These are phyloP conservation scores for Arachnomyces sp. DNA, from an alignment of 2,329 filamentous ascomycete genomes.

Conservation along the genomic window DNA sequence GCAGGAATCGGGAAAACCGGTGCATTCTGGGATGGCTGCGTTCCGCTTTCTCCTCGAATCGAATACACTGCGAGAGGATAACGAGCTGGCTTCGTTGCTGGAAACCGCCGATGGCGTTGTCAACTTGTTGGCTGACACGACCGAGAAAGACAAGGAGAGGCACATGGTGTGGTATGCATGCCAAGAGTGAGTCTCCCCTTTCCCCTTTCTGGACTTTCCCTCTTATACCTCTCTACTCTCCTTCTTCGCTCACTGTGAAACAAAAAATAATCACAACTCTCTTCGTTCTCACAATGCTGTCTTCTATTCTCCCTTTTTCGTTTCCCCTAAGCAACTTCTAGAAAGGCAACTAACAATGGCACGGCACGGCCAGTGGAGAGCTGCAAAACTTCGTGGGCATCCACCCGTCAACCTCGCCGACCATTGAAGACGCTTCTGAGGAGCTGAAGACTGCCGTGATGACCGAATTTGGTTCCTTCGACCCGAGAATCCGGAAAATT, in stretches of 20 bases:
- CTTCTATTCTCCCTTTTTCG: too few species aligned
- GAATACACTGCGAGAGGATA: slow-evolving; percentile 20
- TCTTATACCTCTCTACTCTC: too few species aligned
- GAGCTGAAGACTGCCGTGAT: slow-evolving; percentile 13
- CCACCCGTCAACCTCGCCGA: too few species aligned
- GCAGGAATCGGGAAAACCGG: slow-evolving; percentile 3
- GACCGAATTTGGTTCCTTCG: too few species aligned
- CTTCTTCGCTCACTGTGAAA: too few species aligned
- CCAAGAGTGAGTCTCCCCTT: slow-evolving; percentile 20
- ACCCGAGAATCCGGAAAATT: too few species aligned
- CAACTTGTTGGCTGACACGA: slow-evolving; percentile 16
- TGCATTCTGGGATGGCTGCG: slow-evolving; percentile 15
- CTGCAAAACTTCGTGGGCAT: too few species aligned
- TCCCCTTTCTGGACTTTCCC: slow-evolving; percentile 8
- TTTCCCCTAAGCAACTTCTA: too few species aligned
- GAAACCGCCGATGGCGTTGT: slow-evolving; percentile 12
- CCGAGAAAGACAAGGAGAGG: slow-evolving; percentile 11
- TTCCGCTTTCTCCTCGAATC: slow-evolving; percentile 19
- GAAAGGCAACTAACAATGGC: too few species aligned
- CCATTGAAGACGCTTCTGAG: slow-evolving; percentile 10
- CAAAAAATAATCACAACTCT: too few species aligned
- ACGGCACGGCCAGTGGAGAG: too few species aligned
- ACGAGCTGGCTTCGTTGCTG: slow-evolving; percentile 31
- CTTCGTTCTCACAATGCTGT: too few species aligned
- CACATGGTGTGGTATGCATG: slow-evolving; percentile 26